Conservation (phyloP, 345 rosid species). For the Salix viminalis region DNA sequence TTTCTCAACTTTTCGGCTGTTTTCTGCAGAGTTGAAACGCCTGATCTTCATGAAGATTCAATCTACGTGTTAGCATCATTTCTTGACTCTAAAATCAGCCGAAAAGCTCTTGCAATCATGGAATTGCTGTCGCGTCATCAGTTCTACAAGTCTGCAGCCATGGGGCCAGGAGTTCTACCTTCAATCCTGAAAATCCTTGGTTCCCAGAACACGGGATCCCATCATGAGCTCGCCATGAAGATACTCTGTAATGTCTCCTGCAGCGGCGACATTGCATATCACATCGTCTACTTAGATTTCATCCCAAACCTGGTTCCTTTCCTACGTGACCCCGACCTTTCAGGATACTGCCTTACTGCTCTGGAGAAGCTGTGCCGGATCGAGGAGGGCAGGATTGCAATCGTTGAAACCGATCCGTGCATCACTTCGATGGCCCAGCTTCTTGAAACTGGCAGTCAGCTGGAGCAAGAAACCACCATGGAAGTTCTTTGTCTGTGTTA, state of each 20-base stretch:
- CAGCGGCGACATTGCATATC: slow-evolving; percentile 17
- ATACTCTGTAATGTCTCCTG: slow-evolving; percentile 31
- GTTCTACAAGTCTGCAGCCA: slow-evolving; percentile 15
- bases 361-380: slow-evolving; percentile 23
- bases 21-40: slow-evolving; percentile 26
- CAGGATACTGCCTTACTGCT: slow-evolving; percentile 27
- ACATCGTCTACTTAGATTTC: slow-evolving; percentile 35
- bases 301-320: slow-evolving; percentile 27
- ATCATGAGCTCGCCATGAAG: slow-evolving; percentile 20
- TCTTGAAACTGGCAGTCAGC: slow-evolving; percentile 22
- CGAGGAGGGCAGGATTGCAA: slow-evolving; percentile 23
- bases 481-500: slow-evolving; percentile 24
- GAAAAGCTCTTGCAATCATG: slow-evolving; percentile 28
- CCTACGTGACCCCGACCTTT: slow-evolving; percentile 20
- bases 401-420: slow-evolving; percentile 19
- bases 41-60: slow-evolving; percentile 24
- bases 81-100: slow-evolving; percentile 24
- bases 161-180: slow-evolving; percentile 29
- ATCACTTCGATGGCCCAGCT: slow-evolving; percentile 20
- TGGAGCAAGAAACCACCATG: slow-evolving; percentile 30
- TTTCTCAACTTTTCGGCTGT: not conserved
- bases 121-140: slow-evolving; percentile 24
- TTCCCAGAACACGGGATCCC: slow-evolving; percentile 4
- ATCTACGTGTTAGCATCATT: slow-evolving; percentile 21
- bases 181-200: slow-evolving; percentile 31